Evolutionary conservation across 352 stramenopile species (phyloP).

Genomic region (Phytophthora tubulina): DNA sequence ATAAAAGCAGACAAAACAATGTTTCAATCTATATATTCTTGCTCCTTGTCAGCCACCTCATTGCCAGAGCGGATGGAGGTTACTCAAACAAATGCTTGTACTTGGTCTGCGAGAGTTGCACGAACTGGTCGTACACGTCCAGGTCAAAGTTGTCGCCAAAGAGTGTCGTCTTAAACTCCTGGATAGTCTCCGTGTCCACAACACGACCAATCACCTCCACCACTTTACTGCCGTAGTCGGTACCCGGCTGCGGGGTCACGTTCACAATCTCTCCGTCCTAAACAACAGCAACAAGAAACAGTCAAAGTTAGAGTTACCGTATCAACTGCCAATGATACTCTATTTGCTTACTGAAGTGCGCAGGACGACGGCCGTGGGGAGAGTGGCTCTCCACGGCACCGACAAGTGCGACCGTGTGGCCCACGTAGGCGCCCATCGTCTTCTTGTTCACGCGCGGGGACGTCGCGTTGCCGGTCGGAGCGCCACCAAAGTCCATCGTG

Average conservation of each 20-base stretch:
- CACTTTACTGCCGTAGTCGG: slow-evolving; percentile 86
- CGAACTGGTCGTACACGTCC: slow-evolving; percentile 86
- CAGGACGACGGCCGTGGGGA: slow-evolving; percentile 74
- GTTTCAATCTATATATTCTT: slow-evolving; percentile 45
- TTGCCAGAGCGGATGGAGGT: neutral
- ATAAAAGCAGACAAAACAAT: slow-evolving; percentile 17
- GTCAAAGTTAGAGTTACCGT: slow-evolving; percentile 3
- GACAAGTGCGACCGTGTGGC: slow-evolving; percentile 80
- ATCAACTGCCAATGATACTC: neutral
- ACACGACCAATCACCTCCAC: slow-evolving; percentile 89
- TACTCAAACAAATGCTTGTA: slow-evolving; percentile 80
- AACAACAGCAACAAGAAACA: slow-evolving; percentile 6
- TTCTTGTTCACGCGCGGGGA: slow-evolving; percentile 89
- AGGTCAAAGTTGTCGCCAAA: slow-evolving; percentile 87
- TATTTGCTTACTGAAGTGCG: slow-evolving; percentile 66
- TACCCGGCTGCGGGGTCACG: slow-evolving; percentile 73
- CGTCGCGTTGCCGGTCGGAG: slow-evolving; percentile 50
- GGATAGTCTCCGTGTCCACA: slow-evolving; percentile 70
- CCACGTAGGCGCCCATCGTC: slow-evolving; percentile 66
- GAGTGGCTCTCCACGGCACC: slow-evolving; percentile 79
- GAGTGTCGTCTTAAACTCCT: slow-evolving; percentile 89
- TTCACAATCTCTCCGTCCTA: slow-evolving; percentile 86
- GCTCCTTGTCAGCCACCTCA: slow-evolving; percentile 9
- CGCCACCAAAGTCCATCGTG: slow-evolving; percentile 67
- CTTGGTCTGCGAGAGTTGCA: slow-evolving; percentile 80